Percentiles rank a stretch among this genome's conserved stretches.
These are phyloP conservation scores for Blastobotrys elegans DNA, from an alignment of 1,139 yeast genomes.

Conservation along the genomic window DNA sequence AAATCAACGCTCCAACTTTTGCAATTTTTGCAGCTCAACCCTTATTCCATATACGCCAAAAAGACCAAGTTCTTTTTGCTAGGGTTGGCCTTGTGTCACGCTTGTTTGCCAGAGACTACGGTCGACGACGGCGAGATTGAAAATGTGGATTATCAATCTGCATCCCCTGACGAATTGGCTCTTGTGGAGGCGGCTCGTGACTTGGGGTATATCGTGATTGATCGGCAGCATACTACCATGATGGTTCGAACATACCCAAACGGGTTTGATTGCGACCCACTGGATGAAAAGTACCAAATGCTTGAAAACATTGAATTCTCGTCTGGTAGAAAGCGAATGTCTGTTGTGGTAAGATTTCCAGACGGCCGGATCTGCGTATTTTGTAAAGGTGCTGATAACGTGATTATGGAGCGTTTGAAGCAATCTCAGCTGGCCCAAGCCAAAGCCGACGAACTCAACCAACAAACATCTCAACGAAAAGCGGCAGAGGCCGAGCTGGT, in stretches of 20 bases:
- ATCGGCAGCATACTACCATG: conserved; percentile 55
- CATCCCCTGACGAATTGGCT: conserved; percentile 96
- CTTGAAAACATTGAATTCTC: conserved; percentile 81
- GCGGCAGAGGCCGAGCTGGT: conserved; percentile 78
- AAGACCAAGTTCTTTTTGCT: conserved; percentile 70
- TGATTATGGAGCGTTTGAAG: conserved; percentile 72
- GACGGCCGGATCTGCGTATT: conserved; percentile 71
- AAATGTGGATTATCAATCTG: conserved; percentile 70
- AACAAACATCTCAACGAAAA: conserved; percentile 58
- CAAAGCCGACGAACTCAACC: conserved; percentile 61
- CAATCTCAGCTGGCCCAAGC: conserved; percentile 52
- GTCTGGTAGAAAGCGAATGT: conserved; percentile 90
- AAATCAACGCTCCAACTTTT: conserved; percentile 60
- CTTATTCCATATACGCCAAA: conserved; percentile 63
- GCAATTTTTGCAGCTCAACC: conserved; percentile 63
- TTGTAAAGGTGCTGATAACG: conserved; percentile 95
- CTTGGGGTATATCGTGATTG: conserved; percentile 76
- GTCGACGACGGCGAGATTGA: conserved; percentile 20
- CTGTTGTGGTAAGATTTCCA: conserved; percentile 75
- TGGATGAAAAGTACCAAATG: conserved; percentile 63
- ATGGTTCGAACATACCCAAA: conserved; percentile 74
- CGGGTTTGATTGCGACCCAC: conserved; percentile 67
- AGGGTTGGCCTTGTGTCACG: conserved; percentile 81
- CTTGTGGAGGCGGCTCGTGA: conserved; percentile 92
- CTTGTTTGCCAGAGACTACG: conserved; percentile 66